These are phyloP conservation scores for Thalia dealbata DNA, from an alignment of 176 grass and related monocot genomes.

Conservation along the genomic window DNA sequence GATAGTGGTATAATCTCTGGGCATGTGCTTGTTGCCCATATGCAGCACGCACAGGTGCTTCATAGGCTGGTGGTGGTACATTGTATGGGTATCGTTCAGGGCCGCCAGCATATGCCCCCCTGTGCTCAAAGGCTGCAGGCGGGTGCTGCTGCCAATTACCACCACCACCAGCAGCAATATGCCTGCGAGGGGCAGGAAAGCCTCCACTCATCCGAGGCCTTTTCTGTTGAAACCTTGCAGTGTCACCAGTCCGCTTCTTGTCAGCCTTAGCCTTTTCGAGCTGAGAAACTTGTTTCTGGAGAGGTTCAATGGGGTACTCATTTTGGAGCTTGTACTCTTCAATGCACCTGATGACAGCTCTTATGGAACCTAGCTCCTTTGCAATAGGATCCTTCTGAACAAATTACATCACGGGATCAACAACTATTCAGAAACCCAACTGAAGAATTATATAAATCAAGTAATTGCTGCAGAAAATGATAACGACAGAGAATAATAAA, in stretches of 20 bases:
- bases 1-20: conserved; percentile 33
- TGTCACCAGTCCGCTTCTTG: conserved; percentile 36
- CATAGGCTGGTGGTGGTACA: conserved; percentile 19
- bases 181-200: conserved; percentile 23
- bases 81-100: conserved; percentile 28
- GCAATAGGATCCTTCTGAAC: conserved; percentile 44
- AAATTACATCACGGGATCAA: background rate
- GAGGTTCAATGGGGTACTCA: conserved; percentile 54
- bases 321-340: conserved; percentile 63
- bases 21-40: conserved; percentile 22
- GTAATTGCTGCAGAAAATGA: background rate
- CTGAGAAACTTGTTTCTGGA: conserved; percentile 49
- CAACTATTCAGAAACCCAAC: background rate
- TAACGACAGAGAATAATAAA: too few relatives aligned
- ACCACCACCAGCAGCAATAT: conserved; percentile 4
- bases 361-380: conserved; percentile 41
- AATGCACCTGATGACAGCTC: conserved; percentile 48
- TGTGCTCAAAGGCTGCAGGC: conserved; percentile 23
- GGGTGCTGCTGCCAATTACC: conserved; percentile 35
- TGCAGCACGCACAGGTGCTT: conserved; percentile 12
- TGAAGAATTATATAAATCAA: background rate
- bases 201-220: conserved; percentile 29
- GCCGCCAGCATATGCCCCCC: conserved; percentile 27
- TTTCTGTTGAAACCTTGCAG: conserved; percentile 26
- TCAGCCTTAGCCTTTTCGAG: conserved; percentile 47